phyloP scores from a whole-genome alignment of 75 land plant species.

The Sequoia sempervirens region DNA sequence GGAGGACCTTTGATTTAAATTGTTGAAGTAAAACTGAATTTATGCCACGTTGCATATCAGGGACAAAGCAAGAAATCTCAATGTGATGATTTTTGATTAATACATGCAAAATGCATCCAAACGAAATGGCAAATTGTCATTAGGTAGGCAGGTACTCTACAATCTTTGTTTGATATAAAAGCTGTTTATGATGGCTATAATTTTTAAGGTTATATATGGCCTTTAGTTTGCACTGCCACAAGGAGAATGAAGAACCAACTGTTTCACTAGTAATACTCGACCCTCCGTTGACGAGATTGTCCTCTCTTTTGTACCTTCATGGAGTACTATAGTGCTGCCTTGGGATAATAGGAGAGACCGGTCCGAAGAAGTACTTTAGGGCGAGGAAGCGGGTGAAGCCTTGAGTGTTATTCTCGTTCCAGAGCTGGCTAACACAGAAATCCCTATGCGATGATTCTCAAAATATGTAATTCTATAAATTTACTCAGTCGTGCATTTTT shows the following conservation, averaged over 20 bases:
- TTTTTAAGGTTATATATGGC: neutral
- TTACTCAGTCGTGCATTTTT: neutral
- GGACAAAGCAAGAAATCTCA: neutral
- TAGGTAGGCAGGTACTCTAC: neutral
- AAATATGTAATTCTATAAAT: neutral
- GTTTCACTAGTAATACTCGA: too few species aligned
- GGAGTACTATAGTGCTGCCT: too few species aligned
- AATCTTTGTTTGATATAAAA: neutral
- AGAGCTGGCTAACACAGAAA: neutral
- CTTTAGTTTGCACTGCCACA: neutral
- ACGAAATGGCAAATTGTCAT: neutral
- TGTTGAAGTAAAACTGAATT: neutral
- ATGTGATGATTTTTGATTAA: neutral
- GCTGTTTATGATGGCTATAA: neutral
- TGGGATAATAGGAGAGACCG: too few species aligned
- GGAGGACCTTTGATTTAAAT: neutral
- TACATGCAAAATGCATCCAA: neutral
- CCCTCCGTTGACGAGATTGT: too few species aligned
- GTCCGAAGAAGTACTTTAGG: too few species aligned
- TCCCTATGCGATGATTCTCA: neutral
- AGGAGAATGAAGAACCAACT: neutral
- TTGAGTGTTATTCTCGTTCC: too few species aligned
- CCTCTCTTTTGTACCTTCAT: too few species aligned
- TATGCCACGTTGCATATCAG: neutral
- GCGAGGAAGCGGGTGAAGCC: too few species aligned